Conservation (phyloP, 768 basidiomycete species). For the Chalciporus sphaerocephalus region DNA sequence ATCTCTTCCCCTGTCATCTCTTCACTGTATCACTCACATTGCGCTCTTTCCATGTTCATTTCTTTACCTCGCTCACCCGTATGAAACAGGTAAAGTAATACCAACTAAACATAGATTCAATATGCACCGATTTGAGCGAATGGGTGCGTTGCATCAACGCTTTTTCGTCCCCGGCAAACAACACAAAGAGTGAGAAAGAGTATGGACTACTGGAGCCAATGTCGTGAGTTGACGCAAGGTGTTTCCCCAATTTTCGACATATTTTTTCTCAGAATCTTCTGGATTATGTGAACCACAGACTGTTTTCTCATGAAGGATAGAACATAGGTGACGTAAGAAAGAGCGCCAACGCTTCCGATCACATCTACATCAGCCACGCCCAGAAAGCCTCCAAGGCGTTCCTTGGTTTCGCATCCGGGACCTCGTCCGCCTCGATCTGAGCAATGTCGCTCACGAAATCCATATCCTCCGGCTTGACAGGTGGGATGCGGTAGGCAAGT, state of each 20-base stretch:
- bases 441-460: conserved; percentile 74
- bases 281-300: too few species aligned
- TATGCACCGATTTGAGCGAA: not conserved
- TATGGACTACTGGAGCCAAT: too few species aligned
- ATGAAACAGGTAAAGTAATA: conserved; percentile 27
- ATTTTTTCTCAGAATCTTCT: too few species aligned
- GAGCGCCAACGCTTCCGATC: too few species aligned
- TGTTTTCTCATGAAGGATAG: too few species aligned
- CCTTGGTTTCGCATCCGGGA: conserved; percentile 67
- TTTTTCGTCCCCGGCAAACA: not conserved
- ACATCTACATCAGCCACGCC: conserved; percentile 70
- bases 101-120: conserved; percentile 12
- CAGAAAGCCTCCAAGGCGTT: conserved; percentile 70
- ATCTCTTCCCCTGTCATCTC: conserved; percentile 28
- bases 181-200: not conserved
- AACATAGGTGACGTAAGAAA: too few species aligned
- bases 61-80: conserved; percentile 8
- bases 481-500: conserved; percentile 34
- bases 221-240: too few species aligned
- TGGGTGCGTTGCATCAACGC: too few species aligned
- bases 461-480: conserved; percentile 56
- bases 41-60: conserved; percentile 3
- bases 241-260: too few species aligned
- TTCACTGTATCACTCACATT: conserved; percentile 32
- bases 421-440: conserved; percentile 65